A percentile compares a stretch with the other conserved stretches of the same genome.
These are phyloP conservation scores for Boletus pseudo-olivaceus DNA, from an alignment of 768 basidiomycete species.

Conservation along the genomic window DNA sequence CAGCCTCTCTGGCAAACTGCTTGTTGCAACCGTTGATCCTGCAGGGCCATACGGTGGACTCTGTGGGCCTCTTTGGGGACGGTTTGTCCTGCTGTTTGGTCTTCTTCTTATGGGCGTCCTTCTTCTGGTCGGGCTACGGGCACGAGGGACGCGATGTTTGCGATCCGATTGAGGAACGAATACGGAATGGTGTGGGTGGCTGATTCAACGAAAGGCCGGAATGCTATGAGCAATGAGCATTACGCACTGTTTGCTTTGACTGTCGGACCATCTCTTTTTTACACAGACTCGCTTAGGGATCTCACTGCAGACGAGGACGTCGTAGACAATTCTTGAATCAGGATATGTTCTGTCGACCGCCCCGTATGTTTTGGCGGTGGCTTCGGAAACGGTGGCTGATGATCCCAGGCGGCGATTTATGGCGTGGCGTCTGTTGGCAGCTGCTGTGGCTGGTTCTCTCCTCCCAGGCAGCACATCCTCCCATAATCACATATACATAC, in stretches of 20 bases:
- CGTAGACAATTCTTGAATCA: background rate
- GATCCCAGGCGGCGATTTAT: slow-evolving; percentile 24
- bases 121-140: slow-evolving; percentile 39
- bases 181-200: slow-evolving; percentile 13
- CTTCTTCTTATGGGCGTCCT: slow-evolving; percentile 40
- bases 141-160: slow-evolving; percentile 1
- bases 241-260: slow-evolving; percentile 35
- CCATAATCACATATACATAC: slow-evolving; percentile 13
- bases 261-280: slow-evolving; percentile 30
- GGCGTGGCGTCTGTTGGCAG: slow-evolving; percentile 23
- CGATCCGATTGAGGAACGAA: slow-evolving; percentile 3
- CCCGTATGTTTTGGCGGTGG: slow-evolving; percentile 14
- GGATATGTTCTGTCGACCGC: slow-evolving; percentile 2
- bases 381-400: slow-evolving; percentile 27
- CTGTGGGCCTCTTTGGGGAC: slow-evolving; percentile 46
- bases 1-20: slow-evolving; percentile 78
- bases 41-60: slow-evolving; percentile 70
- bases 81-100: slow-evolving; percentile 41
- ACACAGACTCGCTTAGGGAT: slow-evolving; percentile 15
- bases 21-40: slow-evolving; percentile 79
- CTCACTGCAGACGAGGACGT: slow-evolving; percentile 7
- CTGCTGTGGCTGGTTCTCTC: slow-evolving; percentile 15
- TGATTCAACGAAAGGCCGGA: slow-evolving; percentile 20
- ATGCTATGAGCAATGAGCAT: slow-evolving; percentile 7
- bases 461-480: background rate